phyloP scores from a whole-genome alignment of 805 yeast genomes.

The Candida saitoana region DNA sequence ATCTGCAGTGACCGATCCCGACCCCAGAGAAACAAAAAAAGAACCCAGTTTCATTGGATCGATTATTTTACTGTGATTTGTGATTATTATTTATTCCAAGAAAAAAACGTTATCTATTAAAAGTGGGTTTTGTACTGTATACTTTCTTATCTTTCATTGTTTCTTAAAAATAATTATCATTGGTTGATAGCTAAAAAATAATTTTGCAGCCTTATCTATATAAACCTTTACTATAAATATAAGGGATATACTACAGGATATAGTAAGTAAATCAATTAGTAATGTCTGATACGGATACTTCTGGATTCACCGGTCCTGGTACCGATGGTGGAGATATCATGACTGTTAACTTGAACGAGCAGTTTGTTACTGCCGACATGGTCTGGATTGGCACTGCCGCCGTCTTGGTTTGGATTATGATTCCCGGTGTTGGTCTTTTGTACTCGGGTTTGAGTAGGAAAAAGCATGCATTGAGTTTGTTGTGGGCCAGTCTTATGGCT shows the following conservation, averaged over 20 bases:
- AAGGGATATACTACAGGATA: background rate
- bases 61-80: background rate
- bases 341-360: conserved; percentile 64
- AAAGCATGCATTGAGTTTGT: conserved; percentile 88
- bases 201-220: background rate
- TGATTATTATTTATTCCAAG: too few relatives aligned
- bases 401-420: conserved; percentile 89
- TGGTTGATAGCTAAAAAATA: conserved; percentile 1
- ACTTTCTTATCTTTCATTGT: background rate
- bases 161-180: background rate
- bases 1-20: background rate
- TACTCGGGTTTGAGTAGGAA: conserved; percentile 93
- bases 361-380: conserved; percentile 72
- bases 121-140: background rate
- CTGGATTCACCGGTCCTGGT: conserved; percentile 53
- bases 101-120: background rate
- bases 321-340: conserved; percentile 76
- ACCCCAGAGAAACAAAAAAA: too few relatives aligned
- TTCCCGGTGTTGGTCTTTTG: conserved; percentile 91
- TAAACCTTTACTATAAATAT: background rate
- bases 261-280: background rate
- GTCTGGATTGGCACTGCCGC: conserved; percentile 80
- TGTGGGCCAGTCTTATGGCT: conserved; percentile 94
- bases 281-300: conserved; percentile 2
- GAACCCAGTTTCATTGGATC: background rate